Base-by-base conservation (phyloP, 345 rosid genomes). In the Corchorus capsularis region DNA sequence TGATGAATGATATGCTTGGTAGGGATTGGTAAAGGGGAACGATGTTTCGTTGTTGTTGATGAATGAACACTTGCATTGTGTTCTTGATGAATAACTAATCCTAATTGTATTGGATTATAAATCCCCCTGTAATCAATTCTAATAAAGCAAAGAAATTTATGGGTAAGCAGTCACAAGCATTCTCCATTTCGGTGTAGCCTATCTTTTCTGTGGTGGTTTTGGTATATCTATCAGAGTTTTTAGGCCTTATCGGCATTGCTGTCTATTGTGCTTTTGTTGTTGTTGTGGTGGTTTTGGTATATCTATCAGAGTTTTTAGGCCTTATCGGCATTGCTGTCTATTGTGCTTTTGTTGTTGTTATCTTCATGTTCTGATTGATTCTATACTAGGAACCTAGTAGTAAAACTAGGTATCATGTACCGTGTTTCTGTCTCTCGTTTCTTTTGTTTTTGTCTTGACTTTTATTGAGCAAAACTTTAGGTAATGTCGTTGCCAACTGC, bases 131-230 rank as follows among this genome's bases (percentile, higher is more conserved):
- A 16, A 47, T 37, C 54, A 50, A 19, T 77, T 61, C 55, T 70
- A 77, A 61, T 77, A 61, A 77, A 52, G 46, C 27, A 53, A 34
- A 74, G 16, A 16, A 14, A n/a, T 20, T 74, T 50, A 20, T 56
- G 27, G 1, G 27, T 27, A 27, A 27, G 27, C 27, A 27, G 27
- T 27, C 27, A 27, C 27, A 27, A 27, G 27, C 27, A 27, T 27
- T 27, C 27, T 27, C 27, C 27, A 27, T 27, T 27, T 27, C 27
- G 27, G 27, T 27, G 27, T 27, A 27, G 27, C 27, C 27, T 3
- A 16, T 14, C 56, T 52, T 15, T 52, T 52, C 19, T 14, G 56
- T 14, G 56, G 56, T 14, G 56, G 56, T 27, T 27, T 27, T 16
- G 56, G n/a, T 8, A 52, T 52, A 27, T 27, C n/a, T 1, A 16